Percentiles rank a stretch among this genome's conserved stretches.
phyloP scores from a whole-genome alignment of 2,329 filamentous ascomycete species.

The Metarhizium album region DNA sequence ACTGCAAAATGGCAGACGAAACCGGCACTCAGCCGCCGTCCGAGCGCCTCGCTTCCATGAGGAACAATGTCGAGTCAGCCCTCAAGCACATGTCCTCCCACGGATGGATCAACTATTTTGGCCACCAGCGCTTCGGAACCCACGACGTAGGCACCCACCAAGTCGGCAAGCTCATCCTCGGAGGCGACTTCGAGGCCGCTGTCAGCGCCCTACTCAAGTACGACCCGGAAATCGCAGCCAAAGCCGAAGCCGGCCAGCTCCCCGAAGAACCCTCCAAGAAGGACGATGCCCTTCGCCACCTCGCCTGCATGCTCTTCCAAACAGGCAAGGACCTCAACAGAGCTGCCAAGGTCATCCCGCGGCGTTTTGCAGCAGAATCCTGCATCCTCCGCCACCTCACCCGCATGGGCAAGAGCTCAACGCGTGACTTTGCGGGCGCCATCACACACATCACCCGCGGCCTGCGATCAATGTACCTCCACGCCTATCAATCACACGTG shows the following conservation, averaged over 20 bases:
- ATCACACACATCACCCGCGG: slow-evolving; percentile 70
- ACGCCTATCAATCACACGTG: slow-evolving; percentile 89
- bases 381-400: slow-evolving; percentile 69
- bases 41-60: slow-evolving; percentile 21
- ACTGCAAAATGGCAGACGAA: slow-evolving; percentile 54
- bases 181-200: slow-evolving; percentile 70
- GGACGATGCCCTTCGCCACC: slow-evolving; percentile 71
- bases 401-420: slow-evolving; percentile 31
- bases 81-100: slow-evolving; percentile 57
- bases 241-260: slow-evolving; percentile 26
- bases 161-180: slow-evolving; percentile 73
- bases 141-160: slow-evolving; percentile 78
- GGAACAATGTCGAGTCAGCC: slow-evolving; percentile 38
- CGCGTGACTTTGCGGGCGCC: slow-evolving; percentile 69
- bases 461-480: slow-evolving; percentile 86
- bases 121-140: slow-evolving; percentile 91
- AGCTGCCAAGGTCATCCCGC: slow-evolving; percentile 60
- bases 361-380: slow-evolving; percentile 71
- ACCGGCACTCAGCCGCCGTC: slow-evolving; percentile 13
- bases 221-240: slow-evolving; percentile 47
- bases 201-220: slow-evolving; percentile 69
- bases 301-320: slow-evolving; percentile 66
- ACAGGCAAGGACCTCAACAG: slow-evolving; percentile 45
- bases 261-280: slow-evolving; percentile 43
- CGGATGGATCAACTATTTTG: slow-evolving; percentile 97